Conservation (phyloP, 768 basidiomycete species). For the Lentinula lateritia region DNA sequence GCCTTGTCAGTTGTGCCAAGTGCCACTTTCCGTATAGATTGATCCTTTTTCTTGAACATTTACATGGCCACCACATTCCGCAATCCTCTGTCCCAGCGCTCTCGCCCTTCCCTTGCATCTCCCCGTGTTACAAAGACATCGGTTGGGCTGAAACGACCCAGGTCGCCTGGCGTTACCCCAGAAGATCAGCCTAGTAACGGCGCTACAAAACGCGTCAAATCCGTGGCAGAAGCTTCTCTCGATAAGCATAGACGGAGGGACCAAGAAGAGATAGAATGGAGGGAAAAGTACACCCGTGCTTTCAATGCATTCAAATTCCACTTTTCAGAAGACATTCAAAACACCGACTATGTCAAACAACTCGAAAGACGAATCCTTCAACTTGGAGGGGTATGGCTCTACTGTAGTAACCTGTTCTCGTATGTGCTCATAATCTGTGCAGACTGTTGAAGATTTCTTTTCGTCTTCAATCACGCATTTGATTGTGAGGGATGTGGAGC, state of each 20-base stretch:
- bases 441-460: slow-evolving; percentile 89
- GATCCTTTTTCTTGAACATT: slow-evolving; percentile 18
- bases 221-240: slow-evolving; percentile 14
- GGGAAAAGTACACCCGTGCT: slow-evolving; percentile 75
- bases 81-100: slow-evolving; percentile 41
- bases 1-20: neutral
- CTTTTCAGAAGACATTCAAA: slow-evolving; percentile 33
- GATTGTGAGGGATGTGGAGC: slow-evolving; percentile 61
- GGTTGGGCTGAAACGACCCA: slow-evolving; percentile 18
- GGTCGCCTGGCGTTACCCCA: slow-evolving; percentile 32
- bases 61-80: slow-evolving; percentile 44
- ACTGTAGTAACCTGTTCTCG: neutral
- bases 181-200: slow-evolving; percentile 32
- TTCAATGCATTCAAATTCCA: slow-evolving; percentile 78
- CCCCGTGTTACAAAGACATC: slow-evolving; percentile 20
- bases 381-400: slow-evolving; percentile 70
- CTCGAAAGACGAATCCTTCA: slow-evolving; percentile 54
- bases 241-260: neutral
- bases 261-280: slow-evolving; percentile 61
- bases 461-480: slow-evolving; percentile 84
- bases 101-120: slow-evolving; percentile 27
- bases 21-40: neutral
- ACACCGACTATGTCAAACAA: slow-evolving; percentile 33
- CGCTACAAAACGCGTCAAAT: slow-evolving; percentile 40
- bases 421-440: slow-evolving; percentile 4